These are phyloP conservation scores for Penicillium cinerascens DNA, from an alignment of 495 filamentous ascomycete species.

Conservation along the genomic window DNA sequence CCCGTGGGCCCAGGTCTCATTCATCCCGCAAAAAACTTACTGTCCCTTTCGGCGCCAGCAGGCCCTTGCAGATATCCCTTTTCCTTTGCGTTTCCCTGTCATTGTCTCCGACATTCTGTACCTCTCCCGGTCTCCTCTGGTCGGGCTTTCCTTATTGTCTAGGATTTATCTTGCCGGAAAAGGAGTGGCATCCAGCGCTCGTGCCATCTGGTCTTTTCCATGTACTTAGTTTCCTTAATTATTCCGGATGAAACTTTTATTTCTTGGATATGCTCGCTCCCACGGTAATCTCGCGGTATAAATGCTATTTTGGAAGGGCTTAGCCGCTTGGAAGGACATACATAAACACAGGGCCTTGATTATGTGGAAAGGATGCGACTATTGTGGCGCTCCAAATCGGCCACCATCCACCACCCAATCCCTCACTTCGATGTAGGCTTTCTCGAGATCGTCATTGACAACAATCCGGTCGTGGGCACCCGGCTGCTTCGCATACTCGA, in stretches of 20 bases:
- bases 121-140: constrained; percentile 13
- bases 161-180: constrained; percentile 29
- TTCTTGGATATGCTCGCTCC: constrained; percentile 4
- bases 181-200: constrained; percentile 33
- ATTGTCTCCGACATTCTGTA: constrained; percentile 25
- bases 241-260: constrained; percentile 26
- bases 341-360: neutral
- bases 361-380: constrained; percentile 1
- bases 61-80: constrained; percentile 48
- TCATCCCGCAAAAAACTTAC: constrained; percentile 21
- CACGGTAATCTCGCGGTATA: neutral
- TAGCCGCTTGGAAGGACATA: neutral
- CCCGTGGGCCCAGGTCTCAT: constrained; percentile 11
- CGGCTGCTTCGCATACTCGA: constrained; percentile 69
- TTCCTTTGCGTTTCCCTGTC: constrained; percentile 28
- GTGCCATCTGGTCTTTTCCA: constrained; percentile 30
- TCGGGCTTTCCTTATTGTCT: constrained; percentile 26
- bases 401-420: constrained; percentile 57
- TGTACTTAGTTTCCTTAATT: constrained; percentile 46
- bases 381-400: constrained; percentile 35
- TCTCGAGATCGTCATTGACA: constrained; percentile 86
- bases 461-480: constrained; percentile 82
- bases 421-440: constrained; percentile 74
- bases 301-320: neutral
- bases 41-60: constrained; percentile 37